A percentile compares a stretch with the other conserved stretches of the same genome.
Conservation (phyloP, 169 alveolate species). For the Eimeria falciformis region DNA sequence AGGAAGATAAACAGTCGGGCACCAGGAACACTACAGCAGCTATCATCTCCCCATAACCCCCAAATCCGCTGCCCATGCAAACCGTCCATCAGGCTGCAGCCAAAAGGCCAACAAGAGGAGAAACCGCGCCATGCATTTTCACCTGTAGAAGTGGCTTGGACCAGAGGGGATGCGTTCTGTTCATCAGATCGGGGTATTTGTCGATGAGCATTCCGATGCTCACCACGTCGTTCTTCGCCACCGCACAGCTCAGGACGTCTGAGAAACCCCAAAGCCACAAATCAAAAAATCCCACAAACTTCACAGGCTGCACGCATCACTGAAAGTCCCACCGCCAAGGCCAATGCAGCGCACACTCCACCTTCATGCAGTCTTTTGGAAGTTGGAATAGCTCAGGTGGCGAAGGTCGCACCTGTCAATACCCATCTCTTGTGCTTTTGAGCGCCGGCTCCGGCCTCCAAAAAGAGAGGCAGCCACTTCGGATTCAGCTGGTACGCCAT, state of each 20-base stretch:
- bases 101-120: neutral
- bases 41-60: neutral
- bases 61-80: neutral
- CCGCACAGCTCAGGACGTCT: conserved; percentile 86
- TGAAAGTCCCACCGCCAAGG: neutral
- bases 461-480: conserved; percentile 87
- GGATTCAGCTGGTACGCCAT: conserved; percentile 87
- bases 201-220: conserved; percentile 84
- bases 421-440: conserved; percentile 85
- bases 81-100: neutral
- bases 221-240: conserved; percentile 84
- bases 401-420: conserved; percentile 82
- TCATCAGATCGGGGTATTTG: conserved; percentile 87
- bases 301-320: neutral
- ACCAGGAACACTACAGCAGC: neutral
- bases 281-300: neutral
- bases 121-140: conserved; percentile 26
- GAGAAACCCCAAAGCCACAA: neutral
- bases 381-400: too few relatives aligned
- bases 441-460: conserved; percentile 91
- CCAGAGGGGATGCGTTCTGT: conserved; percentile 89
- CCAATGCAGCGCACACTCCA: too few relatives aligned
- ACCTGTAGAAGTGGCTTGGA: conserved; percentile 90
- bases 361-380: too few relatives aligned
- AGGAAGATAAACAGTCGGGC: neutral